These are phyloP conservation scores for Cardamine occulta DNA, from an alignment of 345 rosid species.

Conservation along the genomic window DNA sequence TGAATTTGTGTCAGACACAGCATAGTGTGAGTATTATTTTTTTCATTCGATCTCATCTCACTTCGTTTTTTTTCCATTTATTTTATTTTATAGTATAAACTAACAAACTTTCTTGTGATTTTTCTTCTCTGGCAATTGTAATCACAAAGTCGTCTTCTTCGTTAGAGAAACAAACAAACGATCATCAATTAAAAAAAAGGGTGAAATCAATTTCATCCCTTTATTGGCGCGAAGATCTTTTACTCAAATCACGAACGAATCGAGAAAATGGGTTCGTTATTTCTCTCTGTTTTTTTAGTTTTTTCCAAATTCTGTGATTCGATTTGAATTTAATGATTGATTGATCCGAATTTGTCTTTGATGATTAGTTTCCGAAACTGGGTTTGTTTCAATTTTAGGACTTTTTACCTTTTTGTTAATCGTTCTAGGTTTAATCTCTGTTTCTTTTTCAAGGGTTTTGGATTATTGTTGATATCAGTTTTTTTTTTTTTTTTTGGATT, in stretches of 20 bases:
- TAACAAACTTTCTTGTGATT: slow-evolving; percentile 27
- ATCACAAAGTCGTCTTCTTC: slow-evolving; percentile 38
- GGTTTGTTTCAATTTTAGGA: slow-evolving; percentile 36
- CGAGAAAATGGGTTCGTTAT: slow-evolving; percentile 40
- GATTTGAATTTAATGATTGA: neutral
- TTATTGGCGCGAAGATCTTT: slow-evolving; percentile 6
- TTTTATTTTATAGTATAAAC: neutral
- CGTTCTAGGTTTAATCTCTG: slow-evolving; percentile 18
- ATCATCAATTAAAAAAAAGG: neutral
- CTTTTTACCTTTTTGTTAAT: slow-evolving; percentile 16
- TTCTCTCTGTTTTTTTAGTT: neutral
- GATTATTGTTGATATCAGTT: neutral
- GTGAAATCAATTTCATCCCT: neutral
- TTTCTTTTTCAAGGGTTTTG: slow-evolving; percentile 10
- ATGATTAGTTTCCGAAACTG: slow-evolving; percentile 11
- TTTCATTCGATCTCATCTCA: slow-evolving; percentile 8
- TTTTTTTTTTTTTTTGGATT: neutral
- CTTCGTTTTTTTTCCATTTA: too few relatives aligned
- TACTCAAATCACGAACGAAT: neutral
- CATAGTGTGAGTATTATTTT: slow-evolving; percentile 23
- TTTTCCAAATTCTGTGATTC: neutral
- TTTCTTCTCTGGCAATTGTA: slow-evolving; percentile 28
- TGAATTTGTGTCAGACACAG: slow-evolving; percentile 45
- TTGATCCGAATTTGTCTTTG: neutral
- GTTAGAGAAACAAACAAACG: slow-evolving; percentile 1